Conservation (phyloP, 1,284 basidiomycete species). For the Psilocybe mexicana region DNA sequence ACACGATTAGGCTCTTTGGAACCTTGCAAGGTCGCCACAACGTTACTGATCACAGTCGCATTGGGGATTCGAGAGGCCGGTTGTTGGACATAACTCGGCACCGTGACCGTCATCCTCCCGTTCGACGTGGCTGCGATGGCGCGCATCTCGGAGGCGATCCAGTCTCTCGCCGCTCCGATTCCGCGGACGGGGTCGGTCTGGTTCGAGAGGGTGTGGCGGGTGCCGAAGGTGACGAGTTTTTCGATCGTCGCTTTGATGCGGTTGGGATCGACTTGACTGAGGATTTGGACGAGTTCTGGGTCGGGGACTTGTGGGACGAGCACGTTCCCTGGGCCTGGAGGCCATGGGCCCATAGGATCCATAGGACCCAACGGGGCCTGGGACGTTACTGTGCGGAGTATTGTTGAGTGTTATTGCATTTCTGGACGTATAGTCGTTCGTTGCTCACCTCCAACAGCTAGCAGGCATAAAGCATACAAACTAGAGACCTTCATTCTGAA, state of each 20-base stretch:
- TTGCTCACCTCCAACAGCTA: conserved; percentile 14
- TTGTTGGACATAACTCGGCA: conserved; percentile 47
- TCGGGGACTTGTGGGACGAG: conserved; percentile 45
- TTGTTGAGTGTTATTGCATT: background rate
- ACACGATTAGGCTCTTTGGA: conserved; percentile 48
- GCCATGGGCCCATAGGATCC: conserved; percentile 35
- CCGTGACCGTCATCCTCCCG: conserved; percentile 47
- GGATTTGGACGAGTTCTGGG: conserved; percentile 42
- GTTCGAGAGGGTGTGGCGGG: conserved; percentile 50
- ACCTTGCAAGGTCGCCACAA: conserved; percentile 51
- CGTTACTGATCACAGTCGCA: conserved; percentile 48
- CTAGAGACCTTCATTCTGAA: conserved; percentile 6
- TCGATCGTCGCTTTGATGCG: conserved; percentile 47
- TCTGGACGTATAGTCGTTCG: background rate
- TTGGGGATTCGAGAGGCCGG: conserved; percentile 38
- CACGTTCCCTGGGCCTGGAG: conserved; percentile 44
- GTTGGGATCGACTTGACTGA: conserved; percentile 44
- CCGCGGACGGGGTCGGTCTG: conserved; percentile 52
- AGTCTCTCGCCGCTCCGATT: conserved; percentile 56
- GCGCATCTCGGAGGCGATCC: conserved; percentile 50
- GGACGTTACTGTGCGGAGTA: conserved; percentile 24
- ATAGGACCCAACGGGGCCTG: conserved; percentile 14
- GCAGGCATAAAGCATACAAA: conserved; percentile 7
- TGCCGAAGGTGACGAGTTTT: conserved; percentile 56
- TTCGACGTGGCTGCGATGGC: conserved; percentile 41